phyloP scores from a whole-genome alignment of 108 stramenopile species.

The Nannochloropsis salina region DNA sequence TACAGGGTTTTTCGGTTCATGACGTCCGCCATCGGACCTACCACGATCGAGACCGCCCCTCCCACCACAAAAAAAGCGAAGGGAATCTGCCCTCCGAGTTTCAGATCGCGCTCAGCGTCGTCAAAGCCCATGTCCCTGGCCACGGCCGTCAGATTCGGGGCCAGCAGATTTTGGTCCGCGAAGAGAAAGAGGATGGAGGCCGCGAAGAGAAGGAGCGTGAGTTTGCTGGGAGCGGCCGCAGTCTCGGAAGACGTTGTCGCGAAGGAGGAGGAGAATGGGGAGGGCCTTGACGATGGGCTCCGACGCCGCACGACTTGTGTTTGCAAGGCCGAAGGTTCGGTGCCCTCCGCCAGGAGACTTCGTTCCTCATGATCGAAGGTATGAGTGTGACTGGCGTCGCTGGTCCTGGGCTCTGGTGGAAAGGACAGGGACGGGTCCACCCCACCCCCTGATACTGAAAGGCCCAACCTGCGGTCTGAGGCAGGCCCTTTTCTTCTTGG shows the following conservation, averaged over 20 bases:
- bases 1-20: conserved; percentile 40
- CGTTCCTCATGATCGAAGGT: background rate
- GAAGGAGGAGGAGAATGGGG: background rate
- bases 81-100: conserved; percentile 45
- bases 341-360: background rate
- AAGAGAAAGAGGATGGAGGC: conserved; percentile 44
- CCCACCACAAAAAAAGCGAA: conserved; percentile 49
- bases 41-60: conserved; percentile 37
- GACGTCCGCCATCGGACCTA: conserved; percentile 48
- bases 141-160: conserved; percentile 46
- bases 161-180: conserved; percentile 51
- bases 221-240: background rate
- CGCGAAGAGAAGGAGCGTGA: conserved; percentile 28
- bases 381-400: background rate
- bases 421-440: background rate
- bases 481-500: background rate
- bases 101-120: conserved; percentile 38
- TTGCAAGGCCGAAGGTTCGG: background rate
- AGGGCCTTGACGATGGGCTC: conserved; percentile 13
- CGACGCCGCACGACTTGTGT: background rate
- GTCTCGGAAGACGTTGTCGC: background rate
- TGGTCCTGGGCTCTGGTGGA: background rate
- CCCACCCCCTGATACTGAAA: background rate
- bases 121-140: conserved; percentile 46
- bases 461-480: background rate